Evolutionary conservation across 257 asterid species (phyloP).

Genomic region (Solanum bulbocastanum): DNA sequence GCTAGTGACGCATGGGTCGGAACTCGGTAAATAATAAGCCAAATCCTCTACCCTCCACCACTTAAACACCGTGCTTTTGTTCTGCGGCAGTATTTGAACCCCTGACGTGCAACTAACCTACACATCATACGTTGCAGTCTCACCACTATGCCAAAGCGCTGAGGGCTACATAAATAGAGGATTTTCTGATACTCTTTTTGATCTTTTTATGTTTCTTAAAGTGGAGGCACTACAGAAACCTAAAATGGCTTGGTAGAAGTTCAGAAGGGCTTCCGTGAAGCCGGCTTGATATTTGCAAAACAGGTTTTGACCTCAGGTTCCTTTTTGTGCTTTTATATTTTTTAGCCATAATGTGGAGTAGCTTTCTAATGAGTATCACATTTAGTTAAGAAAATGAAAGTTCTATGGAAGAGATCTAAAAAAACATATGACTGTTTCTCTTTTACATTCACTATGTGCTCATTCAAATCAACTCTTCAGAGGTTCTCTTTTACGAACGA

Average conservation of each 20-base stretch:
- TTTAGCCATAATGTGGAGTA: not conserved
- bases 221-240: slow-evolving; percentile 99
- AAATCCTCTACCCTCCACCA: not conserved
- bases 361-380: not conserved
- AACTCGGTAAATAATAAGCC: not conserved
- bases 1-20: not conserved
- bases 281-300: slow-evolving; percentile 81
- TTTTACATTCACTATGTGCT: no score
- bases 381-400: not conserved
- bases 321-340: slow-evolving; percentile 24
- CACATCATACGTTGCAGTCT: not conserved
- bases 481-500: no score
- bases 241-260: slow-evolving; percentile 92
- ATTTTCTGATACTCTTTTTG: slow-evolving; percentile 5
- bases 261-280: slow-evolving; percentile 94
- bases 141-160: not conserved
- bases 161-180: not conserved
- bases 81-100: not conserved
- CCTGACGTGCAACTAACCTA: not conserved
- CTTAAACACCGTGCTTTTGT: not conserved
- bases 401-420: not conserved
- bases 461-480: no score
- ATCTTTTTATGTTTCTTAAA: slow-evolving; percentile 24
- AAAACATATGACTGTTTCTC: not conserved
- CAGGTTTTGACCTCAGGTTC: slow-evolving; percentile 80